A percentile compares a stretch with the other conserved stretches of the same genome.
Conservation (phyloP, 177 flowering plant species). For the Vitis hybrid region DNA sequence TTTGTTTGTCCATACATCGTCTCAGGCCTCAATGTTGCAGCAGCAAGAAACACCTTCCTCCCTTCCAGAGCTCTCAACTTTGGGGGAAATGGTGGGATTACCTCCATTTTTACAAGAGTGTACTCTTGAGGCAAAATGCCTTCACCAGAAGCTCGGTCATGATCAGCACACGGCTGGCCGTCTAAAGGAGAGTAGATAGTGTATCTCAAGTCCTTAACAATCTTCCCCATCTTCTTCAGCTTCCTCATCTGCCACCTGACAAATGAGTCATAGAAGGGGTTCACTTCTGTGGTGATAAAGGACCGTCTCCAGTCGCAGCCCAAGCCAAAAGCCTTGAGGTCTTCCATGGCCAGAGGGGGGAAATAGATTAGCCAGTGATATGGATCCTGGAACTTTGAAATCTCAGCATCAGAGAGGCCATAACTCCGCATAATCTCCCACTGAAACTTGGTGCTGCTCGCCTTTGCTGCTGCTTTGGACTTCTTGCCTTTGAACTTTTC, state of each 20-base stretch:
- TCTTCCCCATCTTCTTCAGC: conserved; percentile 72
- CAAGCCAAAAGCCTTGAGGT: conserved; percentile 83
- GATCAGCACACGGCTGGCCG: conserved; percentile 97
- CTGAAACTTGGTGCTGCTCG: conserved; percentile 62
- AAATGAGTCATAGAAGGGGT: conserved; percentile 82
- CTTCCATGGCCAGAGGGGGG: conserved; percentile 84
- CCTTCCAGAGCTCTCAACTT: conserved; percentile 71
- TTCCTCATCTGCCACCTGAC: conserved; percentile 93
- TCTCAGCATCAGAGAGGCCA: conserved; percentile 75
- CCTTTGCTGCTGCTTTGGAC: conserved; percentile 76
- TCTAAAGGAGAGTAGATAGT: conserved; percentile 84
- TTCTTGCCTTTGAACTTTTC: conserved; percentile 84
- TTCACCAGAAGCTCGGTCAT: conserved; percentile 91
- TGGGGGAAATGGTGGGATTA: conserved; percentile 66
- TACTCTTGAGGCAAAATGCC: conserved; percentile 94
- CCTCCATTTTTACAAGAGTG: conserved; percentile 93
- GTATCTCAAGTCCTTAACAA: conserved; percentile 80
- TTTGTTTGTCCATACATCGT: conserved; percentile 97
- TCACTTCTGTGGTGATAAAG: conserved; percentile 81
- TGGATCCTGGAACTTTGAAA: conserved; percentile 70
- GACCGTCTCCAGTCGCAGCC: conserved; percentile 96
- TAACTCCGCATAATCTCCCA: conserved; percentile 91
- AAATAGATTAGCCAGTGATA: conserved; percentile 72
- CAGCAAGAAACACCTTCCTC: conserved; percentile 71
- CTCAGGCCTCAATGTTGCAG: conserved; percentile 94